Percentiles rank a stretch among this genome's conserved stretches.
phyloP scores from a whole-genome alignment of 1,284 basidiomycete genomes.

The Xerocomus amazonicus region DNA sequence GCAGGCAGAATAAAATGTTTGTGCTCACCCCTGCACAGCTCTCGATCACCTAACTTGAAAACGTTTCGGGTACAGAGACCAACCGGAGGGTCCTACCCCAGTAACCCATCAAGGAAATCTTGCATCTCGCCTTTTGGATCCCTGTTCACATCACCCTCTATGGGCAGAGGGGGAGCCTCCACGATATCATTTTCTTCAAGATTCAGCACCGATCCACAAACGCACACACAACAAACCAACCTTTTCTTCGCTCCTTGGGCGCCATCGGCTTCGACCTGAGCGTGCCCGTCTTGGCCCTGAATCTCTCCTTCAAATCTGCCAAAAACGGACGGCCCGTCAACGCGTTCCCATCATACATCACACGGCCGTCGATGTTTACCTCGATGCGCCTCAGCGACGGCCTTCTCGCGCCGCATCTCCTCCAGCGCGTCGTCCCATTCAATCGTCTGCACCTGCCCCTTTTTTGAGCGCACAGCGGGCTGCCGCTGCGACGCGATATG shows the following conservation, averaged over 20 bases:
- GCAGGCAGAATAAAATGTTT: too few relatives aligned
- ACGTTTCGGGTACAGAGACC: too few relatives aligned
- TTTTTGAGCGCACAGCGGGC: slow-evolving; percentile 36
- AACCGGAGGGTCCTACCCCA: too few relatives aligned
- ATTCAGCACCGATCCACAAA: slow-evolving; percentile 6
- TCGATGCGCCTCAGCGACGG: slow-evolving; percentile 66
- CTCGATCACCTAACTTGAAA: too few relatives aligned
- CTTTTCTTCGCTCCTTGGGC: slow-evolving; percentile 34
- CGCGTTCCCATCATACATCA: background rate
- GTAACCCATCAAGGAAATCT: slow-evolving; percentile 68
- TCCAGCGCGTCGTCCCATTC: slow-evolving; percentile 67
- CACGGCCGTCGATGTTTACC: slow-evolving; percentile 40
- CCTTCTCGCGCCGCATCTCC: slow-evolving; percentile 62
- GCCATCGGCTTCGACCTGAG: slow-evolving; percentile 40
- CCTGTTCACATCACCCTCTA: slow-evolving; percentile 40
- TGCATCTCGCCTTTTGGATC: slow-evolving; percentile 61
- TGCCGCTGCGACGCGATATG: slow-evolving; percentile 41
- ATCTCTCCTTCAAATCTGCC: slow-evolving; percentile 64
- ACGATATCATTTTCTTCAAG: slow-evolving; percentile 33
- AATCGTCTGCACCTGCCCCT: slow-evolving; percentile 61
- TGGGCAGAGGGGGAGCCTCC: slow-evolving; percentile 56
- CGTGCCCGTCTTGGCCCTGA: slow-evolving; percentile 56
- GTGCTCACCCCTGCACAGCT: too few relatives aligned
- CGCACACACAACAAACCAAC: slow-evolving; percentile 23
- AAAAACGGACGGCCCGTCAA: background rate